Percentiles rank a stretch among this genome's conserved stretches.
phyloP scores from a whole-genome alignment of 108 stramenopile species.

The Asterionellopsis glacialis region DNA sequence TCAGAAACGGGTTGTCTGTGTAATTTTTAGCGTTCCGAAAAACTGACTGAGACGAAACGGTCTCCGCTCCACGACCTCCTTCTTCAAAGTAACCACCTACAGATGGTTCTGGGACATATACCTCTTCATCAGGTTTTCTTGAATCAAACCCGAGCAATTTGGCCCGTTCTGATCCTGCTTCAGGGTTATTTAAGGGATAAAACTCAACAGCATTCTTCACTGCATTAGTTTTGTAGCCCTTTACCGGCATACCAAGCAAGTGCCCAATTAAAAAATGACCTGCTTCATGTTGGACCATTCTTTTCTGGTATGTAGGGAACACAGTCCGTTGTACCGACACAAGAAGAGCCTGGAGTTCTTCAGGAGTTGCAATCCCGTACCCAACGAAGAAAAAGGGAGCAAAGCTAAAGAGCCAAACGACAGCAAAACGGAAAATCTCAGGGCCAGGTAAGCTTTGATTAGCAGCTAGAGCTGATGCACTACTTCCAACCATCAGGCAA shows the following conservation, averaged over 20 bases:
- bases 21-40: constrained; percentile 55
- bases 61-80: constrained; percentile 50
- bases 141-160: constrained; percentile 63
- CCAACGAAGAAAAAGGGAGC: constrained; percentile 73
- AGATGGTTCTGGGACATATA: neutral
- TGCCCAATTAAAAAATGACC: constrained; percentile 82
- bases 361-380: constrained; percentile 72
- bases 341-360: constrained; percentile 53
- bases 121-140: constrained; percentile 9
- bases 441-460: constrained; percentile 66
- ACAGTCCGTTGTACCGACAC: constrained; percentile 60
- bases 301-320: constrained; percentile 72
- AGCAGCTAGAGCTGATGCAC: constrained; percentile 50
- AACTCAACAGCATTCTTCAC: constrained; percentile 88
- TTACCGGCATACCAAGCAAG: constrained; percentile 68
- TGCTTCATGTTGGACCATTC: constrained; percentile 85
- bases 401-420: constrained; percentile 75
- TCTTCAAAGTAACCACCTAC: constrained; percentile 61
- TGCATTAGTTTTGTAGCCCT: constrained; percentile 61
- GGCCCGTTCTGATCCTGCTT: constrained; percentile 52
- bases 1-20: constrained; percentile 43
- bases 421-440: constrained; percentile 71
- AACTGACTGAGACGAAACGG: constrained; percentile 50
- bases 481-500: constrained; percentile 48
- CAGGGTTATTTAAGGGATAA: constrained; percentile 68